phyloP scores from a whole-genome alignment of 2,329 filamentous ascomycete species.

The Hirsutella rhossiliensis region DNA sequence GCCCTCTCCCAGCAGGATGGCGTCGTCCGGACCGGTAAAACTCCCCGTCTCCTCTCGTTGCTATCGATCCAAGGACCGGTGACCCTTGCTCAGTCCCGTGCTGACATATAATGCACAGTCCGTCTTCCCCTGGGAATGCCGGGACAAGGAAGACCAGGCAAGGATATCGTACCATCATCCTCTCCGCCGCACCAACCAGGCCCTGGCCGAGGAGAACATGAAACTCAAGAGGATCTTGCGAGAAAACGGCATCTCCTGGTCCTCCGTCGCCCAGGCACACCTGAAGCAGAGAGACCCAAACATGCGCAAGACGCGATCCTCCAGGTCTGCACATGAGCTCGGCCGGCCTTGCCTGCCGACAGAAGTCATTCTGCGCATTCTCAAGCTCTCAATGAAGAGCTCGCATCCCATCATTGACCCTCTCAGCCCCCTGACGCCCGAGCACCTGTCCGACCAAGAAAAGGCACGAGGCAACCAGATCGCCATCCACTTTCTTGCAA shows the following conservation, averaged over 20 bases:
- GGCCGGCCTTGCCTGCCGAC: conserved; percentile 33
- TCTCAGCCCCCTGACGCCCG: conserved; percentile 29
- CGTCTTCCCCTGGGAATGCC: conserved; percentile 34
- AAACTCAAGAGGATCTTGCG: conserved; percentile 38
- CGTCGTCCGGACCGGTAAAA: conserved; percentile 1
- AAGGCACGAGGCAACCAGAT: conserved; percentile 33
- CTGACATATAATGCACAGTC: conserved; percentile 8
- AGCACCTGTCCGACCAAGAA: conserved; percentile 31
- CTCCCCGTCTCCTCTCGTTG: background rate
- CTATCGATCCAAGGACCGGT: background rate
- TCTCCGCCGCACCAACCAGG: conserved; percentile 32
- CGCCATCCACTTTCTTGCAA: conserved; percentile 39
- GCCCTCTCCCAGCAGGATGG: background rate
- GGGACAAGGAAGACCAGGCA: conserved; percentile 39
- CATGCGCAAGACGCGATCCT: conserved; percentile 20
- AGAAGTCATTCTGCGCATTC: conserved; percentile 39
- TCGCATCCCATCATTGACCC: conserved; percentile 40
- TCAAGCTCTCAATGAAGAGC: conserved; percentile 38
- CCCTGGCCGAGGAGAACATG: conserved; percentile 35
- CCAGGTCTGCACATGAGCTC: conserved; percentile 14
- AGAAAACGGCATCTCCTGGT: conserved; percentile 40
- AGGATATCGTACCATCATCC: conserved; percentile 34
- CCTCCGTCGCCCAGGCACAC: conserved; percentile 21
- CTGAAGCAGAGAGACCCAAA: conserved; percentile 17
- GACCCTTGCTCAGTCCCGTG: background rate